Conservation (phyloP, 1,284 basidiomycete genomes). For the Trametes polyzona region DNA sequence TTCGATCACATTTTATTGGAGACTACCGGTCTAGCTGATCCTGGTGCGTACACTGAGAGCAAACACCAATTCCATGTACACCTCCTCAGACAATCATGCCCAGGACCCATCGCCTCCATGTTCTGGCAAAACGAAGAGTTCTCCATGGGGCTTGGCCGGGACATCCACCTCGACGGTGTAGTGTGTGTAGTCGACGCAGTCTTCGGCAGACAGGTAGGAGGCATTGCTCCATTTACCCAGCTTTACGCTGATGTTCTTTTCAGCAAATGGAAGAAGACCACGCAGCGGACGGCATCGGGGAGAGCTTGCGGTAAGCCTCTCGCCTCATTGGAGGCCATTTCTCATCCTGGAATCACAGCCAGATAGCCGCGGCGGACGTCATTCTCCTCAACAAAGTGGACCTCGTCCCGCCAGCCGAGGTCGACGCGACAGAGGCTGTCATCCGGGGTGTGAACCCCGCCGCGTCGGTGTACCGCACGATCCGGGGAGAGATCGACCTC, state of each 20-base stretch:
- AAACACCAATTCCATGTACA: conserved; percentile 3
- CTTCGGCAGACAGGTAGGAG: conserved; percentile 75
- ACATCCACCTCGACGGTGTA: conserved; percentile 86
- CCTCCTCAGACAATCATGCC: background rate
- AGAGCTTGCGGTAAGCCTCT: conserved; percentile 66
- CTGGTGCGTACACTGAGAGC: conserved; percentile 52
- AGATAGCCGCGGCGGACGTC: conserved; percentile 91
- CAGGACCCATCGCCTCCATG: conserved; percentile 82
- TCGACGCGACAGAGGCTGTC: conserved; percentile 54
- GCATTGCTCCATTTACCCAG: background rate
- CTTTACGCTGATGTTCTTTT: background rate
- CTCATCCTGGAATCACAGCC: conserved; percentile 48
- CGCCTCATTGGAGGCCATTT: too few relatives aligned
- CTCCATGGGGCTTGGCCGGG: conserved; percentile 65
- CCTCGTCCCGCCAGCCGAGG: conserved; percentile 52
- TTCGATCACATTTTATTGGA: conserved; percentile 95
- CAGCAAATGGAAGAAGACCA: conserved; percentile 86
- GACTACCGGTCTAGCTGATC: conserved; percentile 93
- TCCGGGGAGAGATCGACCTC: conserved; percentile 72
- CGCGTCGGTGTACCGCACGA: conserved; percentile 72
- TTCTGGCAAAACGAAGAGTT: conserved; percentile 96
- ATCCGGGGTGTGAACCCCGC: conserved; percentile 81
- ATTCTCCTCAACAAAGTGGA: conserved; percentile 89
- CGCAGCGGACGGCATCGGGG: conserved; percentile 67
- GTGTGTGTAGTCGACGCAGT: conserved; percentile 90